Evolutionary conservation across 805 yeast species (phyloP), one percentile per base, ranked within the genome.

Genomic region (Myxozyma sirexii): DNA sequence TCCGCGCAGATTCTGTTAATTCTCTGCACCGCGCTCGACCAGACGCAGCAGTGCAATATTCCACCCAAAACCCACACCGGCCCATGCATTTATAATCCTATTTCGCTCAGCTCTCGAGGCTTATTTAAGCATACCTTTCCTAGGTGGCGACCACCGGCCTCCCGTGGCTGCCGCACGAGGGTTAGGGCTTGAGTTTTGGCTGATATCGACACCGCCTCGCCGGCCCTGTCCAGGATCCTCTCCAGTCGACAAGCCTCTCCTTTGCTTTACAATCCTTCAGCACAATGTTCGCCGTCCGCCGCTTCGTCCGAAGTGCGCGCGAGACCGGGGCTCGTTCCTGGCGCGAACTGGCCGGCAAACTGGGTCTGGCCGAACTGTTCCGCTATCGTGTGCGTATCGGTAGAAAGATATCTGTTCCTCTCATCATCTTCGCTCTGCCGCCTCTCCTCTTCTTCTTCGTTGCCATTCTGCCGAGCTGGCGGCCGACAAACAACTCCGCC

Each of bases 371-470:
- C 19, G 58, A 50, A 15, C 37, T 51, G n/a, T 59, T 61, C 19
- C 49, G 54, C 27, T 33, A 31, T 44, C 64, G 66, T n/a, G 64
- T 62, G 23, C 61, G 66, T 24, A 41, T 62, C 44, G 54, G 59
- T 29, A 56, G 43, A 38, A 49, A 49, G 39, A 23, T 60, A 21
- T 55, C 56, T n/a, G 48, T 57, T 19, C 66, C 66, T 1, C 48
- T 62, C 23, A 56, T 54, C 24, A 29, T 52, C 29, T 15, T 62
- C 44, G 49, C 49, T 27, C 43, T 47, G 19, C 52, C 54, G 21
- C 55, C 57, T 4, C 10, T 62, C 21, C 29, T 62, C 19, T 21
- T 48, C 24, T 23, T 56, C 23, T 21, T 54, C 23, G 45, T 27
- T 17, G 26, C 47, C 26, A 4, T 56, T 33, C 46, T 17, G 27